A percentile compares a stretch with the other conserved stretches of the same genome.
These are phyloP conservation scores for Colletotrichum orbiculare DNA, from an alignment of 2,329 filamentous ascomycete species.

Conservation along the genomic window DNA sequence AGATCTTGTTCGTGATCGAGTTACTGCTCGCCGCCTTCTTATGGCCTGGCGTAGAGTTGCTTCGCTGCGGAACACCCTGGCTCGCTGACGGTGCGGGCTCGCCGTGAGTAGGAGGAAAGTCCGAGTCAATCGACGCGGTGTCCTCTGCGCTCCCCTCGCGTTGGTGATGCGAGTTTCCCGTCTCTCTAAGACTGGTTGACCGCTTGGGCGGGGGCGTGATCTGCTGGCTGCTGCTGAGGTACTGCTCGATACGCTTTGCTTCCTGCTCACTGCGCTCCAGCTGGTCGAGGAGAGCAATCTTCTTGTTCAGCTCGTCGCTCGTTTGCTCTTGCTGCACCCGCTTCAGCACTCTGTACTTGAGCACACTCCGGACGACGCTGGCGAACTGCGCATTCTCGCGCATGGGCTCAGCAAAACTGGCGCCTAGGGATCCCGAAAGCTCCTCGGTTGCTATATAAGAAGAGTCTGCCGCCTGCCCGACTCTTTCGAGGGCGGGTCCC, in stretches of 20 bases:
- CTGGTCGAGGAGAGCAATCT: slow-evolving; percentile 82
- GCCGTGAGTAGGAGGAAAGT: slow-evolving; percentile 91
- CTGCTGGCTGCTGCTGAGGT: slow-evolving; percentile 80
- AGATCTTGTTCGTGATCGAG: slow-evolving; percentile 93
- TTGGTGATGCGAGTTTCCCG: slow-evolving; percentile 56
- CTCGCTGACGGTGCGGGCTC: slow-evolving; percentile 80
- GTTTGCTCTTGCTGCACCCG: slow-evolving; percentile 98
- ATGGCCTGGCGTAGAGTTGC: slow-evolving; percentile 63
- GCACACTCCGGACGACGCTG: slow-evolving; percentile 87
- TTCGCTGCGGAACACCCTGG: slow-evolving; percentile 73
- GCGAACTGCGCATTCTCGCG: slow-evolving; percentile 97
- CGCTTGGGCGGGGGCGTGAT: slow-evolving; percentile 71
- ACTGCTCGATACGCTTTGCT: slow-evolving; percentile 92
- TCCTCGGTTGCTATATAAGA: slow-evolving; percentile 97
- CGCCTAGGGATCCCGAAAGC: slow-evolving; percentile 85
- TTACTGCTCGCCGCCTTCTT: slow-evolving; percentile 87
- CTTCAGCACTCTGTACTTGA: slow-evolving; percentile 92
- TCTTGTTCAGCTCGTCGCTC: slow-evolving; percentile 90
- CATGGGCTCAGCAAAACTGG: slow-evolving; percentile 97
- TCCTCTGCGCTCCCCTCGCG: slow-evolving; percentile 74
- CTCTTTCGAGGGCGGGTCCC: slow-evolving; percentile 90
- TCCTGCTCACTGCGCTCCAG: slow-evolving; percentile 95
- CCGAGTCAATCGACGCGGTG: slow-evolving; percentile 91
- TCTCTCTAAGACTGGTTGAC: slow-evolving; percentile 70
- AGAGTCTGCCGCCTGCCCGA: slow-evolving; percentile 93